Evolutionary conservation across 2,329 filamentous ascomycete genomes (phyloP), one percentile per base, ranked within the genome.

Genomic region (Escovopsis sp.): DNA sequence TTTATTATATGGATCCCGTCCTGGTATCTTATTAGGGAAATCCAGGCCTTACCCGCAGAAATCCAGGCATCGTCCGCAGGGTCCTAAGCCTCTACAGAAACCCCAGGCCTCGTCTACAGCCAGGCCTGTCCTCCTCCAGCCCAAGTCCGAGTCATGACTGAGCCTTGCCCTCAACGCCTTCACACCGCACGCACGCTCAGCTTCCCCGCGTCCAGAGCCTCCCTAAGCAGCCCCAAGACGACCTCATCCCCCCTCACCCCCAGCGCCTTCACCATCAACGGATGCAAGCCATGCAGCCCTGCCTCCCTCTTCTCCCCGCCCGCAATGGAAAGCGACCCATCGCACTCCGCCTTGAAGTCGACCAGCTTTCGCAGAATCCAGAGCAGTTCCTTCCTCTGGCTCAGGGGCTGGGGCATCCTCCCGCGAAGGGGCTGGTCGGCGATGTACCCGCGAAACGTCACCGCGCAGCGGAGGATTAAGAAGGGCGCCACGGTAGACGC

Each of bases 381-480:
- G 4, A 81, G 52, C 10, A 98, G 60, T 51, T 94, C 90, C 41
- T 72, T 77, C 30, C 83, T 71, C 49, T 94, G 83, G 8, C 75
- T 78, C 5, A 84, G 64, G 1, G 88, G 88, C 52, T 90, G 83
- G 4, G 90, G 90, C 76, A 92, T 90, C 34, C 77, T 71, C 0
- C 90, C 87, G 12, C 90, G 70, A 15, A 98, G 63, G 1, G 88
- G 87, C 51, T 94, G 88, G 54, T 98, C 90, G 4, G 86, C 82
- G 31, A 92, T 77, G 51, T 93, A 96, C 1, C 78, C 68, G 37
- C 84, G 77, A n/a, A 96, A 60, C 0, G 83, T 77, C 13, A 94
- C 63, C 0, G 82, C 85, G 11, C 81, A 76, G 3, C 90, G 76
- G 2, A 94, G 63, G 31, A 96, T 79, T 3, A 96, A 66, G 48